Base-by-base conservation (phyloP, 2,329 filamentous ascomycete genomes). In the Aureobasidium uvarum region DNA sequence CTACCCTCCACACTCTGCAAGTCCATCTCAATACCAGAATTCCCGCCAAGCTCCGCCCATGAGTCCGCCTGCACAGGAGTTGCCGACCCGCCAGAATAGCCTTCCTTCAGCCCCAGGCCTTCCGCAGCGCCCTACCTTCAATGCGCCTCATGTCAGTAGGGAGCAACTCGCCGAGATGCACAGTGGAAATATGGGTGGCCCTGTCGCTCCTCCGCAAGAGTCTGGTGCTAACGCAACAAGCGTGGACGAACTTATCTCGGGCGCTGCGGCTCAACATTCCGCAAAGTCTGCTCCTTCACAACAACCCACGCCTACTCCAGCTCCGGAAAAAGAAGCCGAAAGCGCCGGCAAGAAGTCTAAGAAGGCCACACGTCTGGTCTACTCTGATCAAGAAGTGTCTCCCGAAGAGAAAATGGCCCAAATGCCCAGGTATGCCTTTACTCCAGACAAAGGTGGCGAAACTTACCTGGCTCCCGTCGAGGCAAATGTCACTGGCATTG, bases 371-470 rank as follows among this genome's bases (percentile, higher is more conserved):
- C 75, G 80, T 71, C 88, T 96, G 84, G 82, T 96, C 36, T 96
- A 95, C 79, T 87, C 87, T 68, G 91, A 96, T 74, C 86, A 89
- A 60, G 88, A 89, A 66, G 80, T 87, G 72, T 95, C 90, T 72
- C 90, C 92, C 1, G 93, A 97, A 80, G 93, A 96, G 83, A 91
- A 88, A 78, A 92, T 96, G 90, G 89, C 91, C 33, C 79, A 81
- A 74, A 80, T 95, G 79, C 82, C 89, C 67, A 88, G 86, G 77
- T 96, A 96, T 80, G 86, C 88, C 71, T 89, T 85, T 76, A 80
- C 81, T 73, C 84, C 83, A 72, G 76, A 79, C 70, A 74, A 71
- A 64, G 76, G 74, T 71, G 71, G 69, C 60, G 73, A 78, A 66
- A 78, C 75, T 56, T 65, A 67, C 66, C 66, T 70, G 64, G 69